Conservation (phyloP, 257 asterid genomes). For the Penstemon barbatus region DNA sequence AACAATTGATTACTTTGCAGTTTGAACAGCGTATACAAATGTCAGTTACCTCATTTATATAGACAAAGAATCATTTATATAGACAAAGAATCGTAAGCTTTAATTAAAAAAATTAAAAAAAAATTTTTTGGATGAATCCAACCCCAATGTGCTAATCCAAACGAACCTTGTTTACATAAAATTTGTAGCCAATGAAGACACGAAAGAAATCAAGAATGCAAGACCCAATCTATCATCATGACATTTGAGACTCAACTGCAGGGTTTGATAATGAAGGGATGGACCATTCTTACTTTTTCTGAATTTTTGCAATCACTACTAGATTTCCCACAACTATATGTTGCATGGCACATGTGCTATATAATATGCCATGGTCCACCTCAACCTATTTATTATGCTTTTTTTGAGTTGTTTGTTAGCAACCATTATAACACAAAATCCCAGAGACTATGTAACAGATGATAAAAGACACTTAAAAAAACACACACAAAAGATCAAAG, state of each 20-base stretch:
- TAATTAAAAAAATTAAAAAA: not conserved
- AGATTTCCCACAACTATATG: constrained; percentile 41
- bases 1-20: not conserved
- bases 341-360: constrained; percentile 18
- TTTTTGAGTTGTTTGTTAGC: constrained; percentile 32
- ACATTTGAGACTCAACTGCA: constrained; percentile 34
- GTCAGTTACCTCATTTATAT: not conserved
- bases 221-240: constrained; percentile 50
- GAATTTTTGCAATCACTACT: constrained; percentile 33
- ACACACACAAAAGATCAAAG: constrained; percentile 5
- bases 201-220: constrained; percentile 35
- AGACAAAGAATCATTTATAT: not conserved
- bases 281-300: constrained; percentile 47
- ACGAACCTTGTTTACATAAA: not conserved
- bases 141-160: too few species aligned
- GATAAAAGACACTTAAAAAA: constrained; percentile 18
- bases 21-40: too few species aligned
- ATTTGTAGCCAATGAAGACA: constrained; percentile 24
- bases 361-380: constrained; percentile 34
- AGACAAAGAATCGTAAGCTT: not conserved
- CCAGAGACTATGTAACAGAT: constrained; percentile 19
- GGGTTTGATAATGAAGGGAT: constrained; percentile 45
- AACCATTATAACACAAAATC: constrained; percentile 15
- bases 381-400: constrained; percentile 30
- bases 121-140: not conserved